These are phyloP conservation scores for Panicum virgatum DNA, from an alignment of 202 grass and related monocot genomes.

Conservation along the genomic window DNA sequence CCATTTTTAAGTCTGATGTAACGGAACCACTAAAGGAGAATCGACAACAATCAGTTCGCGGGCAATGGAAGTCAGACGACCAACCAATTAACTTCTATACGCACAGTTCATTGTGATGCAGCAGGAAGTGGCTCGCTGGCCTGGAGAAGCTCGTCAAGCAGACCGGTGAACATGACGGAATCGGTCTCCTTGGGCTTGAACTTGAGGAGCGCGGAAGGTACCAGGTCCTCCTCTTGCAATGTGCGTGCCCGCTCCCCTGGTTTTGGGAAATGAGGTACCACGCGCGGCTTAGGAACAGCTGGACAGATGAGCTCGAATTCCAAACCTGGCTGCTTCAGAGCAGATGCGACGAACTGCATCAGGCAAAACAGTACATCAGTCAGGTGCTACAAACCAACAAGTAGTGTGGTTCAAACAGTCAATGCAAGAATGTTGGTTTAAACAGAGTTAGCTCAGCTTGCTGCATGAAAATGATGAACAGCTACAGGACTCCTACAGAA, in stretches of 20 bases:
- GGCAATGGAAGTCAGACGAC: not conserved
- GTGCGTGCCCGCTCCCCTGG: slow-evolving; percentile 54
- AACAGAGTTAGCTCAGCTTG: not conserved
- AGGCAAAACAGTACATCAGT: slow-evolving; percentile 14
- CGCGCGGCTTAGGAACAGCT: slow-evolving; percentile 50
- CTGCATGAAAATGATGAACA: not conserved
- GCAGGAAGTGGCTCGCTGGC: slow-evolving; percentile 60
- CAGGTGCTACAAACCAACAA: slow-evolving; percentile 1
- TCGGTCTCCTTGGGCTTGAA: slow-evolving; percentile 80
- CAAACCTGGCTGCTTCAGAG: slow-evolving; percentile 78
- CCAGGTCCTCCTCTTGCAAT: slow-evolving; percentile 72
- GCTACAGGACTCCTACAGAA: not conserved
- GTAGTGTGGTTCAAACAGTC: not conserved
- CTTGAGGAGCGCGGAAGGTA: slow-evolving; percentile 77
- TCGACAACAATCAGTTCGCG: not conserved
- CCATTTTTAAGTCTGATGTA: not conserved
- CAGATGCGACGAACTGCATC: slow-evolving; percentile 68
- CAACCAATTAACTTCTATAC: not conserved
- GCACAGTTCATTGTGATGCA: slow-evolving; percentile 22
- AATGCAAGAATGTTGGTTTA: slow-evolving; percentile 3
- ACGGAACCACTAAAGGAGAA: not conserved
- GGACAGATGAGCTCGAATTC: slow-evolving; percentile 79
- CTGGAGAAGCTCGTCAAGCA: slow-evolving; percentile 69
- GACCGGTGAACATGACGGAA: slow-evolving; percentile 63
- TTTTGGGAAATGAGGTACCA: slow-evolving; percentile 54